A percentile compares a stretch with the other conserved stretches of the same genome.
Evolutionary conservation across 306 rosid genomes (phyloP).

Genomic region (Lathyrus aphaca): DNA sequence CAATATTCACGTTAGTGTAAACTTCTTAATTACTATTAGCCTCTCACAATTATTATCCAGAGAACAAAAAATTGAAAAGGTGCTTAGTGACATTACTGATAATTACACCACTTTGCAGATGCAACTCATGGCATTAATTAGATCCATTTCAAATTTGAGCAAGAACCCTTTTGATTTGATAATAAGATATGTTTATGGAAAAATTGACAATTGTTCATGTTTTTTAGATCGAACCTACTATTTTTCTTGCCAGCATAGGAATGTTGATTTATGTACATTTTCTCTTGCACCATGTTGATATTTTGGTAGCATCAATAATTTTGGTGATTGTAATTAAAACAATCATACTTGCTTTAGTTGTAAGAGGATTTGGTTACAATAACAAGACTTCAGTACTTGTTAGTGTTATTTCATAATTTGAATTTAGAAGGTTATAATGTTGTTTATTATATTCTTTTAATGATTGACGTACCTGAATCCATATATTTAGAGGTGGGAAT

Average conservation of each 20-base stretch:
- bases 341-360: slow-evolving; percentile 69
- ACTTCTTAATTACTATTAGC: neutral
- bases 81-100: too few species aligned
- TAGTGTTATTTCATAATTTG: slow-evolving; percentile 48
- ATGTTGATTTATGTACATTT: slow-evolving; percentile 96
- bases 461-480: too few species aligned
- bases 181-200: slow-evolving; percentile 24
- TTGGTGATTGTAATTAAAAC: slow-evolving; percentile 89
- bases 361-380: slow-evolving; percentile 95
- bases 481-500: too few species aligned
- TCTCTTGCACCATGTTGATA: slow-evolving; percentile 97
- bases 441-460: too few species aligned
- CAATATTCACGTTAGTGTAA: slow-evolving; percentile 59
- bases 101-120: too few species aligned
- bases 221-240: slow-evolving; percentile 95
- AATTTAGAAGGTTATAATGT: slow-evolving; percentile 33
- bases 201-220: slow-evolving; percentile 35
- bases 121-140: too few species aligned
- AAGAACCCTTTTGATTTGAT: too few species aligned
- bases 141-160: too few species aligned
- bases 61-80: slow-evolving; percentile 10
- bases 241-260: slow-evolving; percentile 97
- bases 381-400: slow-evolving; percentile 91
- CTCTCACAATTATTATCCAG: too few species aligned
- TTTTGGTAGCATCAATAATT: slow-evolving; percentile 88